Conservation (phyloP, 257 asterid species). For the Solanum sejunctum region DNA sequence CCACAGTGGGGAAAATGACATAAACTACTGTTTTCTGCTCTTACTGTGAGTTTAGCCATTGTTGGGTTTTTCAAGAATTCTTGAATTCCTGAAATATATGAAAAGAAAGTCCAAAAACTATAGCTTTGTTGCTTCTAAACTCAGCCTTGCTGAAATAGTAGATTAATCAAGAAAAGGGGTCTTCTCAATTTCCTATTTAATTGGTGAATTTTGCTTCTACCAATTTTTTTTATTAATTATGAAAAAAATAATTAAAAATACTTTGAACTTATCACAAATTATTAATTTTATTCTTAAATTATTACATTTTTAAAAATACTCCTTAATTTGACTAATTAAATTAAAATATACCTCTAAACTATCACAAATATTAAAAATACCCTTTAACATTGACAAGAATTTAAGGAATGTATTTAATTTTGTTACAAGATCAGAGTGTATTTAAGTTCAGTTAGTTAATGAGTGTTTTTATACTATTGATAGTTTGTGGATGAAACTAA, state of each 20-base stretch:
- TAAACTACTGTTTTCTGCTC: constrained; percentile 24
- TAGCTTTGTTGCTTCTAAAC: background rate
- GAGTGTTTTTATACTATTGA: too few relatives aligned
- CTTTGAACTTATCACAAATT: rapidly evolving
- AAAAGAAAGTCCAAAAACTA: background rate
- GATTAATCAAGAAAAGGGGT: background rate
- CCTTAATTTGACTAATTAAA: too few relatives aligned
- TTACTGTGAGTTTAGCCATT: constrained; percentile 39
- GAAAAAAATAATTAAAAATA: too few relatives aligned
- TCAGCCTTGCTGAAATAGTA: background rate
- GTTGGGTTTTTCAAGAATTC: background rate
- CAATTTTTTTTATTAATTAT: background rate
- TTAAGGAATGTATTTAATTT: too few relatives aligned
- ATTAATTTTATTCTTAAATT: too few relatives aligned
- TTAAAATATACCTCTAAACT: too few relatives aligned
- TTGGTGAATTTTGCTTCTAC: background rate
- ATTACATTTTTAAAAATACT: rapidly evolving
- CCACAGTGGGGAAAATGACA: constrained; percentile 6
- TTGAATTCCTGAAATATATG: background rate
- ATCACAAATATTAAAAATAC: too few relatives aligned
- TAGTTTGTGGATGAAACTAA: too few relatives aligned
- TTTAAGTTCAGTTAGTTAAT: too few relatives aligned
- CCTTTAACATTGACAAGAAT: too few relatives aligned
- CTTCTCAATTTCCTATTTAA: background rate
- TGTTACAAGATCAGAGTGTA: too few relatives aligned